Evolutionary conservation across 306 rosid species (phyloP), one percentile per base, ranked within the genome.

Genomic region (Malus sieversii): DNA sequence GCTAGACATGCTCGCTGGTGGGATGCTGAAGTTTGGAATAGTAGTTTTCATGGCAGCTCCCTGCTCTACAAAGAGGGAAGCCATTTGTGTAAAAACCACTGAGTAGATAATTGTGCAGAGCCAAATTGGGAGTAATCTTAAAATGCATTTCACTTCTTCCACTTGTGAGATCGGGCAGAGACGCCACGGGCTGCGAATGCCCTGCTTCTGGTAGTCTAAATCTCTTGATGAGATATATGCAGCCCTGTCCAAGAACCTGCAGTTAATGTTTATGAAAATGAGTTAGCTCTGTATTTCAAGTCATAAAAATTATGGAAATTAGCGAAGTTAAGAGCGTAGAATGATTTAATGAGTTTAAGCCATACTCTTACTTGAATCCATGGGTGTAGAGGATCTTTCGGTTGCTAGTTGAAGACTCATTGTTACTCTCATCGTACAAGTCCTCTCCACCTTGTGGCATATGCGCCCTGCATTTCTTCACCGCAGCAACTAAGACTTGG

Each of bases 1-100:
- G 97, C 98, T 89, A 22, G 99, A 96, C 99, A 96, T 96, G 85
- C 99, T 96, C 1, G 99, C 99, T 4, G 99, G 87, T 27, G 99
- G 99, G 76, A 96, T 88, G 73, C 42, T 82, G 87, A 96, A 96
- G 78, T 77, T 55, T 66, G 96, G 89, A 67, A 96, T 60, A 0
- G 87, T 87, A 44, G 97, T 88, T 74, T 96, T 89, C 99, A 96
- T 96, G 78, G 93, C 99, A 2, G 97, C 96, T 18, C 99, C 99
- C 87, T 96, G 99, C 87, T 92, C 99, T 61, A 96, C 99, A 66
- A 96, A 96, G 79, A 96, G 98, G 22, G 99, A 96, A 46, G 97
- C 98, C 99, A 96, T 96, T 83, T 96, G 99, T 71, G 99, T 92
- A 84, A 92, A 96, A 78, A 92, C 99, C 66, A 96, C 99, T 0